Evolutionary conservation across 805 yeast genomes (phyloP), one percentile per base, ranked within the genome.

Genomic region (Cyberlindnera samutprakarnensis): DNA sequence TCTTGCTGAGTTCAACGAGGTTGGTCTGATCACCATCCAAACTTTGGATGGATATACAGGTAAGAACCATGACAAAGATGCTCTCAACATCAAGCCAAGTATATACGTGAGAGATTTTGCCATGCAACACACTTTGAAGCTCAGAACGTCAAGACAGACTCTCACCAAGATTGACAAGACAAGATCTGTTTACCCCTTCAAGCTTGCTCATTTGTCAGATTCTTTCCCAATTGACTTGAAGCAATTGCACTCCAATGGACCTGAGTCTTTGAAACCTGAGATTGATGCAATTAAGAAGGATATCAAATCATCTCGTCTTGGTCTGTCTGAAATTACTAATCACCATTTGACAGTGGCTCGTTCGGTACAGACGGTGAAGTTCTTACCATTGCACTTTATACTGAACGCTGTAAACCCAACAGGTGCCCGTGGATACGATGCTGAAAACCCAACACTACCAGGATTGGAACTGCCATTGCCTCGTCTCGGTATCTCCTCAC

Each of bases 101-200:
- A 68, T 87, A 29, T 85, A 66, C 56, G 72, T 84, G 37, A 75
- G 98, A 57, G 97, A 90, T 59, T 84, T 76, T 55, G 83, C 94
- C n/a, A 74, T 84, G 39, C 64, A 70, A 26, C 84, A 88, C 54
- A 78, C 73, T 37, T 70, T 90, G 52, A 86, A 79, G 52, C 64
- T 90, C 47, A 78, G 72, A 53, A 67, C 84, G 16, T 69, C 95
- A 8, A 75, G 95, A 56, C 70, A 68, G 39, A 66, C 87, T 35
- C 66, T 88, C 43, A 66, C 75, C 21, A 71, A 71, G 38, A 72
- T 85, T 43, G 95, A 87, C 58, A 74, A 71, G 44, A 64, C 71
- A 29, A 67, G 73, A 45, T 83, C 95, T 18, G 97, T 92, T 21
- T 90, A 75, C 58, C 97, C 98, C 36, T 85, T 90, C 68, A 90